phyloP scores from a whole-genome alignment of 495 filamentous ascomycete species.

The Talaromyces liani region DNA sequence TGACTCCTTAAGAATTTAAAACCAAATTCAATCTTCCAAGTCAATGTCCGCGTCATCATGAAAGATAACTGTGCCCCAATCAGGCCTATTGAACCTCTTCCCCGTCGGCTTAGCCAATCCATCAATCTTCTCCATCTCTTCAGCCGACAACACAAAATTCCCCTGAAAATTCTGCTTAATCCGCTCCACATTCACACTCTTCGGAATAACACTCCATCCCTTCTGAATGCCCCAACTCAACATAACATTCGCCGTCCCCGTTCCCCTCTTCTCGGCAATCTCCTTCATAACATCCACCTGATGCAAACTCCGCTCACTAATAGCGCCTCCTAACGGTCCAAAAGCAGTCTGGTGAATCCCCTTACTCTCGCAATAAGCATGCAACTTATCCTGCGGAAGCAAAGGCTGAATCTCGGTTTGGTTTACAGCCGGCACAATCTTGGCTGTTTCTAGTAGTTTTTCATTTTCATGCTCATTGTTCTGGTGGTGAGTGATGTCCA shows the following conservation, averaged over 20 bases:
- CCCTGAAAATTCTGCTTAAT: constrained; percentile 45
- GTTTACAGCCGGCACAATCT: constrained; percentile 37
- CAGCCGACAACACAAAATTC: constrained; percentile 41
- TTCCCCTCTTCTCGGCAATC: constrained; percentile 44
- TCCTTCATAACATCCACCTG: constrained; percentile 46
- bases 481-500: too few species aligned
- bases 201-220: constrained; percentile 55
- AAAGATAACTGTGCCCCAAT: constrained; percentile 21
- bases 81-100: constrained; percentile 22
- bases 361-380: constrained; percentile 39
- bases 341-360: constrained; percentile 58
- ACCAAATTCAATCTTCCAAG: constrained; percentile 16
- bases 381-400: constrained; percentile 50
- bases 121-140: constrained; percentile 44
- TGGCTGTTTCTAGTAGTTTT: too few species aligned
- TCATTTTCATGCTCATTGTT: too few species aligned
- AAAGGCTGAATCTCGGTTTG: constrained; percentile 51
- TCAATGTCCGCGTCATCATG: constrained; percentile 18
- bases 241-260: constrained; percentile 50
- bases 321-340: constrained; percentile 49
- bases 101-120: constrained; percentile 22
- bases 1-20: too few species aligned
- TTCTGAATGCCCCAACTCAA: constrained; percentile 53
- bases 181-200: constrained; percentile 39
- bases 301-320: constrained; percentile 33